Percentiles rank a stretch among this genome's conserved stretches.
Evolutionary conservation across 2,329 filamentous ascomycete species (phyloP).

Genomic region (Esteya vermicola): DNA sequence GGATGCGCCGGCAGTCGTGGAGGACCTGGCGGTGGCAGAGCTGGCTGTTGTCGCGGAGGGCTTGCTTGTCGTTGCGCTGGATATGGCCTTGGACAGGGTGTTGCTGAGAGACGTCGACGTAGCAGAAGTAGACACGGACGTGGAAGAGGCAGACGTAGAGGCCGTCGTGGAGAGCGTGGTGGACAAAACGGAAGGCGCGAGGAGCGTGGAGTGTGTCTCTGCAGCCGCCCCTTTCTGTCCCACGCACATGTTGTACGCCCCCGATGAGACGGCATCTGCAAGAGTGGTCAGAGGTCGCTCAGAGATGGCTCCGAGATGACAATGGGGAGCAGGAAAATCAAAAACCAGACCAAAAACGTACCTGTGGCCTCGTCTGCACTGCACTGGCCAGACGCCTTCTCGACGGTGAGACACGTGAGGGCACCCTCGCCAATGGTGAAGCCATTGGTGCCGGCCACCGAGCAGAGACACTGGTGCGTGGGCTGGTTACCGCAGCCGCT

Average conservation of each 20-base stretch:
- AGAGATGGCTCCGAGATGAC: background rate
- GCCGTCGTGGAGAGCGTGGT: conserved; percentile 6
- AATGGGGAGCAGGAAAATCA: no score
- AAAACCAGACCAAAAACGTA: no score
- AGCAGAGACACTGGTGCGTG: conserved; percentile 50
- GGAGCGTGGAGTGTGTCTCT: conserved; percentile 44
- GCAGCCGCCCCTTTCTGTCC: conserved; percentile 31
- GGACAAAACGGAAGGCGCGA: conserved; percentile 16
- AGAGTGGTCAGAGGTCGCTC: background rate
- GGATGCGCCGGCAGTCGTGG: no score
- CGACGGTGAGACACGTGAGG: conserved; percentile 49
- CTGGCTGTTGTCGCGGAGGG: no score
- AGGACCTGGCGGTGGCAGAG: no score
- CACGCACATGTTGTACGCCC: conserved; percentile 45
- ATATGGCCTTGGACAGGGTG: background rate
- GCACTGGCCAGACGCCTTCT: conserved; percentile 36
- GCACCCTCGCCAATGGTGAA: conserved; percentile 61
- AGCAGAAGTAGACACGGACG: background rate
- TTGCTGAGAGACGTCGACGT: background rate
- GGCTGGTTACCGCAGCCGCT: conserved; percentile 32
- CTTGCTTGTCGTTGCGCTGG: no score
- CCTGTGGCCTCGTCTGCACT: conserved; percentile 25
- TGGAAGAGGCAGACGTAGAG: background rate
- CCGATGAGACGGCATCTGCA: conserved; percentile 19
- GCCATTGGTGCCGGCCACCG: conserved; percentile 39